phyloP scores from a whole-genome alignment of 208 protist genomes.

The Trypanosomatidae sp. region DNA sequence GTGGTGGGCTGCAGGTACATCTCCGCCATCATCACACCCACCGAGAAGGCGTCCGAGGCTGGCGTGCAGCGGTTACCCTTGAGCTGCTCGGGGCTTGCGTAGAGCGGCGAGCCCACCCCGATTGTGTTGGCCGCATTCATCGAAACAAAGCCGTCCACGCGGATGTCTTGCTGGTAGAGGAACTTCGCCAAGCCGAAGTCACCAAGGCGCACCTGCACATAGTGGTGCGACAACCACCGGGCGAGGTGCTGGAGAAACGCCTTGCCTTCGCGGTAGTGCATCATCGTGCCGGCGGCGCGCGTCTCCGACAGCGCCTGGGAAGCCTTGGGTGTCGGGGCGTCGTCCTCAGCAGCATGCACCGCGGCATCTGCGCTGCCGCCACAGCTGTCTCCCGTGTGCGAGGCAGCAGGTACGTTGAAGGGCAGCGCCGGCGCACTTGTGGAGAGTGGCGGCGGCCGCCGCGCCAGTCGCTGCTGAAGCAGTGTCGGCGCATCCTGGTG shows the following conservation, averaged over 20 bases:
- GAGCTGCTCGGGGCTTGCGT: slow-evolving; percentile 88
- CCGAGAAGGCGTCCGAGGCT: slow-evolving; percentile 66
- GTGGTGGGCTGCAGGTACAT: slow-evolving; percentile 83
- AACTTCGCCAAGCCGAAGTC: slow-evolving; percentile 84
- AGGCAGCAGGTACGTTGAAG: too few species aligned
- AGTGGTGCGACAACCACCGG: slow-evolving; percentile 41
- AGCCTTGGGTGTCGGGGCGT: too few species aligned
- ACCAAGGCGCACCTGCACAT: slow-evolving; percentile 74
- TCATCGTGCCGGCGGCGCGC: too few species aligned
- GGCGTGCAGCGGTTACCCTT: slow-evolving; percentile 51
- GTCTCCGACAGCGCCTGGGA: too few species aligned
- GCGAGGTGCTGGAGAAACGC: slow-evolving; percentile 22
- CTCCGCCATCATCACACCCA: slow-evolving; percentile 75
- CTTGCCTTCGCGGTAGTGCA: too few species aligned
- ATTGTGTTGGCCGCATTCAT: slow-evolving; percentile 60
- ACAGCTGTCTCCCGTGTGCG: too few species aligned
- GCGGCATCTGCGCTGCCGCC: too few species aligned
- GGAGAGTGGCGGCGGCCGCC: slow-evolving; percentile 9
- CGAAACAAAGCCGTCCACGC: slow-evolving; percentile 38
- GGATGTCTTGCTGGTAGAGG: slow-evolving; percentile 28
- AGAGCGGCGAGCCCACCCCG: slow-evolving; percentile 82
- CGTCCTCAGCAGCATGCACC: neutral
- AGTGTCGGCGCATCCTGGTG: slow-evolving; percentile 9
- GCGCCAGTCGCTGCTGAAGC: slow-evolving; percentile 19
- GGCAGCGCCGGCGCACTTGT: too few species aligned